These are phyloP conservation scores for Vaccinium corymbosum DNA, from an alignment of 148 eudicot genomes.

Conservation along the genomic window DNA sequence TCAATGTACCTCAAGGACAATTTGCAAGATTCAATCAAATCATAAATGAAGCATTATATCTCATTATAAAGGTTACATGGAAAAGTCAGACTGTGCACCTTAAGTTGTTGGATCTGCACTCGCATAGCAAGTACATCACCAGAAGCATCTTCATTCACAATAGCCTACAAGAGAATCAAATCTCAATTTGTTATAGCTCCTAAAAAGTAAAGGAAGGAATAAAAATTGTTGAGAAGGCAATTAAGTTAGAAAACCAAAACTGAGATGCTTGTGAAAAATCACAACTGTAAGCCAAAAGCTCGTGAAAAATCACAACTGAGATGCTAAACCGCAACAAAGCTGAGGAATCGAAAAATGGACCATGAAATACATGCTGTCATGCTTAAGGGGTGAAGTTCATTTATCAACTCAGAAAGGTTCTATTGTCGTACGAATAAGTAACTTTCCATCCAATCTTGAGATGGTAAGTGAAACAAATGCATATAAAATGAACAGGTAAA, in stretches of 20 bases:
- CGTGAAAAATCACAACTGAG: neutral
- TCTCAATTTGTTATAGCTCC: neutral
- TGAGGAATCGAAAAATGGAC: neutral
- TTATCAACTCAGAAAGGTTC: neutral
- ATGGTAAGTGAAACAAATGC: neutral
- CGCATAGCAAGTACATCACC: constrained; percentile 97
- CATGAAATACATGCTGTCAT: neutral
- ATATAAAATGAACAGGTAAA: neutral
- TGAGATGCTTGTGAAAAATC: neutral
- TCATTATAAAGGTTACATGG: neutral
- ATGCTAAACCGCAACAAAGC: neutral
- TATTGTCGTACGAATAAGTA: neutral
- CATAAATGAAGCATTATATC: no score
- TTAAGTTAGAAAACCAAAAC: neutral
- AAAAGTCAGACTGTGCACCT: constrained; percentile 41
- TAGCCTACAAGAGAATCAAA: constrained; percentile 49
- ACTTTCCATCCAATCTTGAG: neutral
- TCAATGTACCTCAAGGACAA: neutral
- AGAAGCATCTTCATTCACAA: constrained; percentile 97
- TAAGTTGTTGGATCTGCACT: constrained; percentile 87
- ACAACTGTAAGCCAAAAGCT: neutral
- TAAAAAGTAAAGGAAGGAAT: neutral
- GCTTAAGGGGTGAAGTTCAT: neutral
- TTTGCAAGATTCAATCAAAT: neutral
- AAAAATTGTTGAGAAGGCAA: constrained; percentile 1